Evolutionary conservation across 2,329 filamentous ascomycete species (phyloP).

Genomic region (Colletotrichum liriopes): DNA sequence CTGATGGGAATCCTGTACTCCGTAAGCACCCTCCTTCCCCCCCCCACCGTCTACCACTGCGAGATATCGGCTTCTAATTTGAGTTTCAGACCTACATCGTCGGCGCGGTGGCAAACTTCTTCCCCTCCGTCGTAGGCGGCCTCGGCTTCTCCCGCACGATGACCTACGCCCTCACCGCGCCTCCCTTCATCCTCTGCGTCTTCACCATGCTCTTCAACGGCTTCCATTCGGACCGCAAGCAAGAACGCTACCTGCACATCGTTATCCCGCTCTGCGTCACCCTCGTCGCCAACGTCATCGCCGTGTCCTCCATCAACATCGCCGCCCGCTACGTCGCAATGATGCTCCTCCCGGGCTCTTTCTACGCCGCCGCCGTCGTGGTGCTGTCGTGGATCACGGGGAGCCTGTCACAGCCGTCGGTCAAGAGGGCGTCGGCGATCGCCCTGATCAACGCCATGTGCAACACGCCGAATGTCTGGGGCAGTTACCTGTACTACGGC

Average conservation of each 20-base stretch:
- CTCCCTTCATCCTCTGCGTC: constrained; percentile 67
- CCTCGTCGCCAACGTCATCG: constrained; percentile 77
- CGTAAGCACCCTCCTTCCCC: constrained; percentile 27
- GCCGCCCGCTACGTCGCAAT: constrained; percentile 74
- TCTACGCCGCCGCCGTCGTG: constrained; percentile 49
- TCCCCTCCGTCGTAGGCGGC: constrained; percentile 46
- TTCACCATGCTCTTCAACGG: constrained; percentile 52
- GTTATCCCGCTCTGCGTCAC: constrained; percentile 73
- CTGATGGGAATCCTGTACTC: constrained; percentile 52
- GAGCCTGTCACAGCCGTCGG: constrained; percentile 46
- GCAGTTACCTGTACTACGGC: constrained; percentile 48
- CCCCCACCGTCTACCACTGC: neutral
- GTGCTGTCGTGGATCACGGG: constrained; percentile 50
- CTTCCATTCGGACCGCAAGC: constrained; percentile 79
- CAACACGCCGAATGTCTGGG: constrained; percentile 51
- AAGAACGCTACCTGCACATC: constrained; percentile 81
- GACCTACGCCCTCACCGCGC: constrained; percentile 46
- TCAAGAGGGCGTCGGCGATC: constrained; percentile 49
- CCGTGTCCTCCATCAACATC: constrained; percentile 72
- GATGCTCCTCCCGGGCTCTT: constrained; percentile 56
- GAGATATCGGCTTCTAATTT: neutral
- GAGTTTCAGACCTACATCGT: constrained; percentile 48
- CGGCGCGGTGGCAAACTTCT: constrained; percentile 50
- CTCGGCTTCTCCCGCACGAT: constrained; percentile 45
- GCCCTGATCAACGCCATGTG: constrained; percentile 50